A percentile compares a stretch with the other conserved stretches of the same genome.
Evolutionary conservation across 495 filamentous ascomycete species (phyloP).

Genomic region (Xylaria sp.): DNA sequence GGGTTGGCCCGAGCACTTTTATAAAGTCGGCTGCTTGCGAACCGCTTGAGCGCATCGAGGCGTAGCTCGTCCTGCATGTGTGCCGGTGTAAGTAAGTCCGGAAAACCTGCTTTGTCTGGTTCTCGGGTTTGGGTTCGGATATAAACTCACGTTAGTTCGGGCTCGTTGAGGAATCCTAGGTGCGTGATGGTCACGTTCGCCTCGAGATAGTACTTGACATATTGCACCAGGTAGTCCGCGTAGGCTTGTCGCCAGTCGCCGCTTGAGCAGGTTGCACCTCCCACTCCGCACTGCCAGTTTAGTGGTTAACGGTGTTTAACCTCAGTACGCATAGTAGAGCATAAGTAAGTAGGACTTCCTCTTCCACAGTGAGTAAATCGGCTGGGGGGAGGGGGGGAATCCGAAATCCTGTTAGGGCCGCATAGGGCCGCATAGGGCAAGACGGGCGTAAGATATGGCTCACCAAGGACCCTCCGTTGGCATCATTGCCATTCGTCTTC

Average conservation of each 20-base stretch:
- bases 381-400: no score
- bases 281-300: constrained; percentile 54
- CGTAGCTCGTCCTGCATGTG: constrained; percentile 46
- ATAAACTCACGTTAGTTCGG: constrained; percentile 45
- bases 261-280: constrained; percentile 51
- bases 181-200: constrained; percentile 56
- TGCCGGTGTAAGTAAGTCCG: not conserved
- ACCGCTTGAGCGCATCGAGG: constrained; percentile 52
- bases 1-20: constrained; percentile 53
- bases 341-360: not conserved
- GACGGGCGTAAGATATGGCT: not conserved
- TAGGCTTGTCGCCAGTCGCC: constrained; percentile 65
- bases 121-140: not conserved
- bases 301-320: not conserved
- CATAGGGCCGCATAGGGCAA: no score
- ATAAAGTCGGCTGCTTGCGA: constrained; percentile 63
- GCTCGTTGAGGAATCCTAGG: constrained; percentile 62
- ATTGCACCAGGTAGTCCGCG: constrained; percentile 61
- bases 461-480: constrained; percentile 52
- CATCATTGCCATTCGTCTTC: constrained; percentile 62
- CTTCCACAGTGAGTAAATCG: not conserved
- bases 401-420: not conserved
- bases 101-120: not conserved
- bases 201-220: constrained; percentile 55
- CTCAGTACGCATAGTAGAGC: not conserved